Evolutionary conservation across 345 rosid genomes (phyloP).

Genomic region (Populus pruinosa): DNA sequence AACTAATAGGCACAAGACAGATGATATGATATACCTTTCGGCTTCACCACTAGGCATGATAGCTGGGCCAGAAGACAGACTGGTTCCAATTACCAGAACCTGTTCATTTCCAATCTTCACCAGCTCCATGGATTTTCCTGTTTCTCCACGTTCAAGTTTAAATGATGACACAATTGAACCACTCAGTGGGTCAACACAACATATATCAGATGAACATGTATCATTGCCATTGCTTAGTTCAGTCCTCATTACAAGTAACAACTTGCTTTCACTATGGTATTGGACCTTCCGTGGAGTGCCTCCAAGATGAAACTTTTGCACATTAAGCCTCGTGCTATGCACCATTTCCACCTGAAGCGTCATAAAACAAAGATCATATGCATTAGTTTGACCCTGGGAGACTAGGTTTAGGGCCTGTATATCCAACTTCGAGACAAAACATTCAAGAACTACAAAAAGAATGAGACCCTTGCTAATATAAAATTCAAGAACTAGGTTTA

Average conservation of each 20-base stretch:
- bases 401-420: background rate
- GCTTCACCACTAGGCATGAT: constrained; percentile 98
- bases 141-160: constrained; percentile 77
- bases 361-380: background rate
- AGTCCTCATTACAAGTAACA: constrained; percentile 89
- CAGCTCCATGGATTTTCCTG: constrained; percentile 90
- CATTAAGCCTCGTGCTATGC: constrained; percentile 79
- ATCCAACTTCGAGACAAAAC: background rate
- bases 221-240: constrained; percentile 45
- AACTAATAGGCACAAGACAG: constrained; percentile 8
- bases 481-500: background rate
- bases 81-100: constrained; percentile 84
- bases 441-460: background rate
- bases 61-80: constrained; percentile 86
- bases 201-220: constrained; percentile 71
- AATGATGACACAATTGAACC: constrained; percentile 67
- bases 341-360: constrained; percentile 88
- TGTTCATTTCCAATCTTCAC: constrained; percentile 79
- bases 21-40: constrained; percentile 56
- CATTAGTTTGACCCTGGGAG: background rate
- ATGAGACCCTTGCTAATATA: background rate
- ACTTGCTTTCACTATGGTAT: constrained; percentile 84
- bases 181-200: constrained; percentile 80
- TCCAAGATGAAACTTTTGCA: constrained; percentile 88
- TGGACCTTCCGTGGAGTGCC: constrained; percentile 93